phyloP scores from a whole-genome alignment of 495 filamentous ascomycete species.

The Echria macrotheca region DNA sequence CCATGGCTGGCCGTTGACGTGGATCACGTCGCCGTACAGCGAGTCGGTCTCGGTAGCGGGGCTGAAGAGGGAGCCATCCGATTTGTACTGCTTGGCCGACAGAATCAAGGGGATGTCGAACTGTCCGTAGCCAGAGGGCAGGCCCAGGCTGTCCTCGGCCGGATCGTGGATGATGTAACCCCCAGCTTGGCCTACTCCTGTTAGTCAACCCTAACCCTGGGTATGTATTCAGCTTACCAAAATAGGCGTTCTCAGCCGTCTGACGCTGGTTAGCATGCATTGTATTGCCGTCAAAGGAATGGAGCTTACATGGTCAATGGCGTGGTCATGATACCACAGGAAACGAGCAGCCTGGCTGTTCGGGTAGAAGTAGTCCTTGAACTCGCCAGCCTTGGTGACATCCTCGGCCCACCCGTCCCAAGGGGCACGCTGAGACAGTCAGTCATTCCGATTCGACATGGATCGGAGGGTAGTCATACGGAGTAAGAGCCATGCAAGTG shows the following conservation, averaged over 20 bases:
- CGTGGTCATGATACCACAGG: constrained; percentile 58
- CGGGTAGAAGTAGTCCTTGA: constrained; percentile 58
- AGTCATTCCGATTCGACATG: not conserved
- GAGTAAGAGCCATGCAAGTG: constrained; percentile 51
- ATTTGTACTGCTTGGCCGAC: constrained; percentile 44
- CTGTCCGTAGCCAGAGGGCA: constrained; percentile 42
- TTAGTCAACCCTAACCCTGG: too few species aligned
- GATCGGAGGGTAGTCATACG: constrained; percentile 2
- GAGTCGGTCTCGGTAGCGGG: constrained; percentile 33
- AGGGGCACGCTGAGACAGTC: constrained; percentile 16
- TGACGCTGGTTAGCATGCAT: not conserved
- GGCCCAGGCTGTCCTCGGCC: constrained; percentile 37
- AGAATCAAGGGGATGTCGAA: constrained; percentile 50
- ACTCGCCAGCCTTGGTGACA: constrained; percentile 41
- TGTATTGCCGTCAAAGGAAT: not conserved
- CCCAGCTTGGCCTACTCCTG: too few species aligned
- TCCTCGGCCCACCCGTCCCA: constrained; percentile 55
- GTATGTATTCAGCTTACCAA: too few species aligned
- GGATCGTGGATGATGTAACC: constrained; percentile 38
- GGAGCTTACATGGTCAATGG: constrained; percentile 22
- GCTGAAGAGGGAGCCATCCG: constrained; percentile 41
- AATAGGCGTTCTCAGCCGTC: constrained; percentile 51
- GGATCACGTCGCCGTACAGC: constrained; percentile 50
- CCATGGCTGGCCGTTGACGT: constrained; percentile 55
- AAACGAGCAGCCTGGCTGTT: constrained; percentile 45